Evolutionary conservation across 2,329 filamentous ascomycete genomes (phyloP).

Genomic region (Penicillium sp.): DNA sequence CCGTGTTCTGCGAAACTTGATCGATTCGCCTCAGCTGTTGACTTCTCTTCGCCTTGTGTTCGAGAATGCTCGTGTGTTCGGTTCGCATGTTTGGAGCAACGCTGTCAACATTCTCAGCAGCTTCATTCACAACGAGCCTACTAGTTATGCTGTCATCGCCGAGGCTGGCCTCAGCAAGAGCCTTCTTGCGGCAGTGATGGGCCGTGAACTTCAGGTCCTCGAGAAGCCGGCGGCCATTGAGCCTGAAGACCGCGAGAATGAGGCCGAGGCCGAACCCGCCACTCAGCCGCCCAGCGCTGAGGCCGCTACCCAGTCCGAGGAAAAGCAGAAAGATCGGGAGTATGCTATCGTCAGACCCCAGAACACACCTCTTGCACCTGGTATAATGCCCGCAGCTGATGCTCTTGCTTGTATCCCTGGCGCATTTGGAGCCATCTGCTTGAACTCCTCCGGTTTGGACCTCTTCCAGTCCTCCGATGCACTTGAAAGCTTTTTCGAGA

Average conservation of each 20-base stretch:
- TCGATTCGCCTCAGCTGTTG: slow-evolving; percentile 85
- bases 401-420: slow-evolving; percentile 83
- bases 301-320: slow-evolving; percentile 19
- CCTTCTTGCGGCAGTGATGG: slow-evolving; percentile 76
- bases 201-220: slow-evolving; percentile 37
- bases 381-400: slow-evolving; percentile 83
- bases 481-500: slow-evolving; percentile 83
- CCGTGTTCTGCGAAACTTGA: slow-evolving; percentile 83
- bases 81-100: slow-evolving; percentile 93
- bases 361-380: slow-evolving; percentile 53
- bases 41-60: slow-evolving; percentile 77
- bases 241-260: slow-evolving; percentile 19
- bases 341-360: slow-evolving; percentile 33
- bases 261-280: slow-evolving; percentile 36
- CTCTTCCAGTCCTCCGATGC: slow-evolving; percentile 81
- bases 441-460: slow-evolving; percentile 83
- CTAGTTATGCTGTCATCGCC: slow-evolving; percentile 91
- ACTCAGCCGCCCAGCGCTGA: slow-evolving; percentile 42
- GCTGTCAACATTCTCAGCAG: slow-evolving; percentile 87
- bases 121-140: slow-evolving; percentile 98
- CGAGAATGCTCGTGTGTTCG: slow-evolving; percentile 73
- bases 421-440: slow-evolving; percentile 87
- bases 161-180: slow-evolving; percentile 88
- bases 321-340: slow-evolving; percentile 26
- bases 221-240: slow-evolving; percentile 33